phyloP scores from a whole-genome alignment of 2,329 filamentous ascomycete genomes.

The Curvularia sp. region DNA sequence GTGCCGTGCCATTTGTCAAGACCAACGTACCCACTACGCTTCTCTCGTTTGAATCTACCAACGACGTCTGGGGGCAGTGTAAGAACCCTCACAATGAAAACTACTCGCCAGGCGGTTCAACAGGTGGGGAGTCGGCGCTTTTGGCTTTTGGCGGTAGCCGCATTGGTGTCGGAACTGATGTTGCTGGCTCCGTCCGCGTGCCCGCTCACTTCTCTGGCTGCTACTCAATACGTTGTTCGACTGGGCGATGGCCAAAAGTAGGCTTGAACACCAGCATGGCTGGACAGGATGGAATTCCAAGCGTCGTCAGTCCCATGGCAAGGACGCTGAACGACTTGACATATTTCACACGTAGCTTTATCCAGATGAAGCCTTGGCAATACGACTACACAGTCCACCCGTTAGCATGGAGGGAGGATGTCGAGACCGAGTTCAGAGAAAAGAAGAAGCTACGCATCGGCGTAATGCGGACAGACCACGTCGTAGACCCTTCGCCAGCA shows the following conservation, averaged over 20 bases:
- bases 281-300: constrained; percentile 87
- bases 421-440: constrained; percentile 65
- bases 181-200: constrained; percentile 84
- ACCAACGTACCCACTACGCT: constrained; percentile 88
- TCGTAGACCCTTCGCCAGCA: constrained; percentile 86
- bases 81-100: constrained; percentile 83
- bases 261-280: constrained; percentile 88
- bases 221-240: constrained; percentile 85
- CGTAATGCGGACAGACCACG: constrained; percentile 78
- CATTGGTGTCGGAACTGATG: constrained; percentile 90
- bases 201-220: constrained; percentile 91
- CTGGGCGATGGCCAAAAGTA: constrained; percentile 86
- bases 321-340: constrained; percentile 80
- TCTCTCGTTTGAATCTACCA: constrained; percentile 82
- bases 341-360: constrained; percentile 81
- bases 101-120: constrained; percentile 89
- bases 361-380: constrained; percentile 85
- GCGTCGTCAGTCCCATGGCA: constrained; percentile 92
- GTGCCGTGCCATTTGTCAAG: constrained; percentile 91
- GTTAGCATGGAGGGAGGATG: constrained; percentile 74
- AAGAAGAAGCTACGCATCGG: constrained; percentile 75
- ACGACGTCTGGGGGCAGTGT: constrained; percentile 80
- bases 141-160: constrained; percentile 81
- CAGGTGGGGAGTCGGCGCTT: constrained; percentile 82
- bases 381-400: constrained; percentile 89